Conservation (phyloP, 192 early-diverging fungal species). For the Mycoemilia scoparia region DNA sequence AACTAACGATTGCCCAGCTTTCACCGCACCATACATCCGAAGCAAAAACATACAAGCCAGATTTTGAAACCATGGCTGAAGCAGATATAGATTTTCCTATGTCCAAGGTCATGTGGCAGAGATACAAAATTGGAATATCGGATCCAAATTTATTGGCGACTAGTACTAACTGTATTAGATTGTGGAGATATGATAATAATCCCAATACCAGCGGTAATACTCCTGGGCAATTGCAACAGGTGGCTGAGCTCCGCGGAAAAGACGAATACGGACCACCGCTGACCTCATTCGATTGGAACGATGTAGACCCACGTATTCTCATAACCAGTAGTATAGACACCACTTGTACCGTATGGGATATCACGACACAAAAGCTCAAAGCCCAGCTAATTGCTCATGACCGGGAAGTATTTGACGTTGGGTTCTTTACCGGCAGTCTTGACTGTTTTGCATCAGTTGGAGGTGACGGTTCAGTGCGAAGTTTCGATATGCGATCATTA, state of each 20-base stretch:
- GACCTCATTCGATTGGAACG: constrained; percentile 97
- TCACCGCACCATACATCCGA: constrained; percentile 25
- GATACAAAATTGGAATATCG: constrained; percentile 26
- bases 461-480: constrained; percentile 90
- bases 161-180: constrained; percentile 63
- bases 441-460: constrained; percentile 94
- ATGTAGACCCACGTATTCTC: constrained; percentile 58
- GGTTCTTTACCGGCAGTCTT: constrained; percentile 61
- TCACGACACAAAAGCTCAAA: constrained; percentile 89
- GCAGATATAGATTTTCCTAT: constrained; percentile 69
- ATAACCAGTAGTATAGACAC: constrained; percentile 95
- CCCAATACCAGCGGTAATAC: constrained; percentile 17
- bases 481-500: constrained; percentile 91
- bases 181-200: constrained; percentile 70
- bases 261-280: constrained; percentile 73
- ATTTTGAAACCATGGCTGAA: constrained; percentile 60
- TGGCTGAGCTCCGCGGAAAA: constrained; percentile 26
- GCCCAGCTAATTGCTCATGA: constrained; percentile 99
- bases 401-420: constrained; percentile 95
- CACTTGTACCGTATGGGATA: constrained; percentile 98
- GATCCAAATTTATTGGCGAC: constrained; percentile 67
- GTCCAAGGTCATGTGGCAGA: constrained; percentile 82
- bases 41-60: constrained; percentile 25
- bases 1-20: constrained; percentile 23
- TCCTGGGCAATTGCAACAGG: constrained; percentile 7